A percentile compares a stretch with the other conserved stretches of the same genome.
Conservation (phyloP, 2,329 filamentous ascomycete species). For the Phaeoacremonium minimum region DNA sequence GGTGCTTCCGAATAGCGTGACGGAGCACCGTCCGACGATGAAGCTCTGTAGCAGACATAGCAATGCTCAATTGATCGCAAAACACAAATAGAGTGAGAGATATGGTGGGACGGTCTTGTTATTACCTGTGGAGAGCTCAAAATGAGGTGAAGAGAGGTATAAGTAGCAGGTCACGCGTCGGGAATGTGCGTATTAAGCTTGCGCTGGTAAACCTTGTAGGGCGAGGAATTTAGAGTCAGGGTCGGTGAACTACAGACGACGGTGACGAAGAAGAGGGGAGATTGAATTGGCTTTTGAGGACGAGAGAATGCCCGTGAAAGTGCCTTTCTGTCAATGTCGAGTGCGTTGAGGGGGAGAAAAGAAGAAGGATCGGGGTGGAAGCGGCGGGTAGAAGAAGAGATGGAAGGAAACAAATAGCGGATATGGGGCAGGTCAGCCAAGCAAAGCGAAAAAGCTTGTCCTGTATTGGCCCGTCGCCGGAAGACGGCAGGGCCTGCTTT, state of each 20-base stretch:
- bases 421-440: not conserved
- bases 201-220: too few species aligned
- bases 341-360: constrained; percentile 8
- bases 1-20: too few species aligned
- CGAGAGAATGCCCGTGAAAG: constrained; percentile 4
- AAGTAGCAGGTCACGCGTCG: not conserved
- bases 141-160: not conserved
- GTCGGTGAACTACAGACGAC: constrained; percentile 11
- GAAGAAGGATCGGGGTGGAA: constrained; percentile 1
- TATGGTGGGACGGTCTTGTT: too few species aligned
- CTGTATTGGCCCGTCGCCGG: constrained; percentile 2
- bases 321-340: constrained; percentile 7
- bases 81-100: too few species aligned
- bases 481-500: constrained; percentile 2
- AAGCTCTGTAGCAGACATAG: too few species aligned
- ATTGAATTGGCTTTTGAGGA: constrained; percentile 4
- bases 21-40: too few species aligned
- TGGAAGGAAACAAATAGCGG: constrained; percentile 11
- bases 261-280: constrained; percentile 8
- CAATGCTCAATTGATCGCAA: too few species aligned
- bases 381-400: constrained; percentile 5
- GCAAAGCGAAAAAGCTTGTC: constrained; percentile 5
- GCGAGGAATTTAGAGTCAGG: too few species aligned
- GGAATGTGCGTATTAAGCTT: too few species aligned
- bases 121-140: too few species aligned